Base-by-base conservation (phyloP, 2,329 filamentous ascomycete genomes). In the Alternaria triticina region DNA sequence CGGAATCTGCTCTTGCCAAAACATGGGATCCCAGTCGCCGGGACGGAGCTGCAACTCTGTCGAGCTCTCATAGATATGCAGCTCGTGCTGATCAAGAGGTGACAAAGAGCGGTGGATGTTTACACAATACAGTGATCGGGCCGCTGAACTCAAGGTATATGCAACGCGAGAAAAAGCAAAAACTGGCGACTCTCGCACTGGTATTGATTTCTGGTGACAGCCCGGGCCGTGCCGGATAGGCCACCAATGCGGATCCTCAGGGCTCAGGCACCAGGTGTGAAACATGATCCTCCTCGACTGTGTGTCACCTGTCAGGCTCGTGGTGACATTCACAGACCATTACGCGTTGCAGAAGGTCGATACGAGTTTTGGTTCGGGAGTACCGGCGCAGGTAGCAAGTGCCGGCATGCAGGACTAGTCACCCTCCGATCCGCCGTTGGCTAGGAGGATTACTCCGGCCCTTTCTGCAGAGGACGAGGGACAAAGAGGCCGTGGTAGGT, bases 171-270 rank as follows among this genome's bases (percentile, higher is more conserved):
- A 9, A 51, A 36, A 40, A 57, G 43, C 30, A 13, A 54, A 17
- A 40, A 27, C 43, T 27, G 57, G 22, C 27, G 52, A 36, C 50
- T 40, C 28, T 52, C n/a, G 28, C 46, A 33, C 52, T 45, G 27
- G 27, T 57, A 30, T 47, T 13, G 23, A 49, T n/a, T 40, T 40
- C 30, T 59, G 49, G 28, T 72, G 71, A 70, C 67, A 73, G 65
- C 57, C 61, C 72, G 72, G 72, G 64, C 70, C 72, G 72, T 71
- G 63, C 72, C 72, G 72, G 58, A 44, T 52, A 54, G 61, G 54
- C 61, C 59, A 63, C 55, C 40, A 54, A 50, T 40, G 44, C 54
- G 49, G 65, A 60, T 61, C 54, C 45, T 61, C 40, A 52, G 59
- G 59, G 56, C 56, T 61, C 47, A 33, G 30, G 44, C 57, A 57